These are phyloP conservation scores for Fistulifera pelliculosa DNA, from an alignment of 108 stramenopile genomes.

Conservation along the genomic window DNA sequence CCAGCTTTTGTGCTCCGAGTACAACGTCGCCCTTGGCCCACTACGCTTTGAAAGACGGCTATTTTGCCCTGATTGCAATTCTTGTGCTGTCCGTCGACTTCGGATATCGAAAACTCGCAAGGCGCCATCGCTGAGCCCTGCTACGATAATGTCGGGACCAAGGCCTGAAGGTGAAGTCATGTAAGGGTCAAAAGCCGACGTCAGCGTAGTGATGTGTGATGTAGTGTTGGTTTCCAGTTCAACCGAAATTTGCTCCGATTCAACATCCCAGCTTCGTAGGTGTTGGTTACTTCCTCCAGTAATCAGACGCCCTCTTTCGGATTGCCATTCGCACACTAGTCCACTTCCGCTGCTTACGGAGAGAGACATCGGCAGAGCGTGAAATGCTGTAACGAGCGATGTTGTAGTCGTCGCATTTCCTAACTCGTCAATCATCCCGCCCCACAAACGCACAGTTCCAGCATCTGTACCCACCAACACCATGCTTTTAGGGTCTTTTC, in stretches of 20 bases:
- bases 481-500: conserved; percentile 56
- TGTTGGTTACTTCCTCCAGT: conserved; percentile 70
- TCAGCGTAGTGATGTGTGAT: conserved; percentile 77
- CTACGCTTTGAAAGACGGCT: conserved; percentile 8
- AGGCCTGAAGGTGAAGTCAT: conserved; percentile 23
- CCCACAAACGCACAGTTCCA: conserved; percentile 87
- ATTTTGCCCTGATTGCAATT: conserved; percentile 7
- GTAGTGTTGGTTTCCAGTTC: conserved; percentile 45
- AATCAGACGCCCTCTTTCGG: conserved; percentile 51
- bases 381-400: conserved; percentile 71
- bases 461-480: conserved; percentile 88
- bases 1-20: conserved; percentile 73
- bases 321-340: conserved; percentile 84
- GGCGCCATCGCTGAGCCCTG: conserved; percentile 85
- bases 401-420: conserved; percentile 35
- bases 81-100: conserved; percentile 8
- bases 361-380: conserved; percentile 64
- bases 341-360: conserved; percentile 64
- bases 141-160: conserved; percentile 68
- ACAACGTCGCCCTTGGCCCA: conserved; percentile 20
- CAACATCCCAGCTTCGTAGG: conserved; percentile 91
- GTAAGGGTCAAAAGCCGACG: conserved; percentile 62
- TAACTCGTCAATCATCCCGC: conserved; percentile 56
- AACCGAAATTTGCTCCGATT: conserved; percentile 48
- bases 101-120: conserved; percentile 85